Conservation (phyloP, 495 filamentous ascomycete species). For the Parachaetomium inaequale region DNA sequence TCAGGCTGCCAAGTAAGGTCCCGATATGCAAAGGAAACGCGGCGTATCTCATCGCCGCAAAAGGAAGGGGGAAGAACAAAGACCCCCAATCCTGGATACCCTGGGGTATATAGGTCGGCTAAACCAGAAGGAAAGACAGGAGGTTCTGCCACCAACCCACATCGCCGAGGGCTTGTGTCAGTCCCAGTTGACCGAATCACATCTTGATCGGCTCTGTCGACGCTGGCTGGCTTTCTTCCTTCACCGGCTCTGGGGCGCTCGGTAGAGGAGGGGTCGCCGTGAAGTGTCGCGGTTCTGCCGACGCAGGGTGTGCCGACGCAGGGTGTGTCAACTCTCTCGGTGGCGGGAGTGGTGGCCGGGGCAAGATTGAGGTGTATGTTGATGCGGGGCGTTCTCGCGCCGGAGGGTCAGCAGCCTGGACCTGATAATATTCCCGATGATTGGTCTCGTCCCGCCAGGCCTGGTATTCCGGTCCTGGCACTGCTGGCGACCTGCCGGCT, state of each 20-base stretch:
- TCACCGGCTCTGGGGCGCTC: slow-evolving; percentile 6
- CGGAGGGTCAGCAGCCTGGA: not conserved
- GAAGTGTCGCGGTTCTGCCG: not conserved
- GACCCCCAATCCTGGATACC: not conserved
- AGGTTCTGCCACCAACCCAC: not conserved
- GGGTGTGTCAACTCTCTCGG: slow-evolving; percentile 10
- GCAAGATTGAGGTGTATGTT: slow-evolving; percentile 13
- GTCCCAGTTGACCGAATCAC: not conserved
- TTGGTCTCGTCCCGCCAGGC: slow-evolving; percentile 14
- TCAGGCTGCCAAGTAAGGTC: not conserved
- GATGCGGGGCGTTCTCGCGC: not conserved
- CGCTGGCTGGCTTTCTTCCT: slow-evolving; percentile 14
- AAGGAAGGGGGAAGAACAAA: not conserved
- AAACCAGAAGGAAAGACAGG: not conserved
- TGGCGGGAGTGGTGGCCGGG: slow-evolving; percentile 18
- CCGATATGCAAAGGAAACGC: not conserved
- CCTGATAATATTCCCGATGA: slow-evolving; percentile 9
- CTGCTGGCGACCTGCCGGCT: slow-evolving; percentile 1
- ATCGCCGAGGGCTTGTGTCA: no score
- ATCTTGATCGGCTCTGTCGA: slow-evolving; percentile 16
- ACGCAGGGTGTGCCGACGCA: not conserved
- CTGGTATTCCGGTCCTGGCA: slow-evolving; percentile 14
- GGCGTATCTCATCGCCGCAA: not conserved
- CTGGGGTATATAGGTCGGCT: not conserved
- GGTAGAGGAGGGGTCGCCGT: slow-evolving; percentile 19